A percentile compares a stretch with the other conserved stretches of the same genome.
Evolutionary conservation across 176 grass and related monocot genomes (phyloP).

Genomic region (Bolboschoenus planiculmis): DNA sequence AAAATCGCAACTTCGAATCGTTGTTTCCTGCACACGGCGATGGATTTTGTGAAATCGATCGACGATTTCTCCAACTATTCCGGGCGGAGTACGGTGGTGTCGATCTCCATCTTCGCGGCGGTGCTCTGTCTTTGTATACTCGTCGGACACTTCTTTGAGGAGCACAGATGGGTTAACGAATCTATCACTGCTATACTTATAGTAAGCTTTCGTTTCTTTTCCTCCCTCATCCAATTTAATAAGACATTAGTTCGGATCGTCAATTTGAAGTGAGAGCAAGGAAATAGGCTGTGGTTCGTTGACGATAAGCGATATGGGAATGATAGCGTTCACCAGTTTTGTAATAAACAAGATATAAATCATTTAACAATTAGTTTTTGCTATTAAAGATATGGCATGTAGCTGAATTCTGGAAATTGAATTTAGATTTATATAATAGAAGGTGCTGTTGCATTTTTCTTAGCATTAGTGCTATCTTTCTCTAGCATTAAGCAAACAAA

Average conservation of each 20-base stretch:
- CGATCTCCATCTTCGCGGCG: conserved; percentile 64
- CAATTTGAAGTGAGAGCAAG: neutral
- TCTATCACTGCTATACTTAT: conserved; percentile 64
- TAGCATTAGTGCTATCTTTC: neutral
- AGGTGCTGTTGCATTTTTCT: neutral
- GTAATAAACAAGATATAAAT: neutral
- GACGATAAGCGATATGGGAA: neutral
- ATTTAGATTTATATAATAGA: neutral
- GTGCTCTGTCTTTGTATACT: conserved; percentile 73
- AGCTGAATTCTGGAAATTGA: neutral
- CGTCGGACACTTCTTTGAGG: conserved; percentile 58
- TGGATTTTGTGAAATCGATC: neutral
- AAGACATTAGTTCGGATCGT: neutral
- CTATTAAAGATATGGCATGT: neutral
- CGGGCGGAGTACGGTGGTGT: conserved; percentile 37
- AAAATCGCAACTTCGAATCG: neutral
- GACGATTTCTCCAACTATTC: neutral
- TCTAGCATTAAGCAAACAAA: neutral
- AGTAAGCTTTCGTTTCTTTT: conserved; percentile 20
- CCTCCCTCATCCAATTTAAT: neutral
- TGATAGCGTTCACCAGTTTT: neutral
- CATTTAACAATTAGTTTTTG: neutral
- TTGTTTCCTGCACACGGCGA: neutral
- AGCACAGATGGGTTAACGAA: conserved; percentile 79
- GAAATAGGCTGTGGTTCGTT: neutral